Percentiles rank a stretch among this genome's conserved stretches.
phyloP scores from a whole-genome alignment of 371 early-diverging fungal species.

The Syncephalastrum racemosum region DNA sequence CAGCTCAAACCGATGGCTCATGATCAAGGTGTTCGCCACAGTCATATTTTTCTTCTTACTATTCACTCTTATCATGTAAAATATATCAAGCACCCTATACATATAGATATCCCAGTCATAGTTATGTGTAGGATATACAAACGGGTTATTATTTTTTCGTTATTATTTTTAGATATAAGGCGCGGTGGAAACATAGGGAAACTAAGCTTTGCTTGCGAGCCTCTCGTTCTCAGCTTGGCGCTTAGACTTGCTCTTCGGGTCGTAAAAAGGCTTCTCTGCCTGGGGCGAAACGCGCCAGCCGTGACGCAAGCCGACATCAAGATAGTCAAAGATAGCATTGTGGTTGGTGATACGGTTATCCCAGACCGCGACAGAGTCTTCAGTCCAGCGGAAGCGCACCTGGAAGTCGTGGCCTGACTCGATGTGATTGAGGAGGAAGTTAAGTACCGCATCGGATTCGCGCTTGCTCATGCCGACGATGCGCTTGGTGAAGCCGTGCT shows the following conservation, averaged over 20 bases:
- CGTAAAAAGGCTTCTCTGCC: conserved; percentile 60
- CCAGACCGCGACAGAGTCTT: conserved; percentile 63
- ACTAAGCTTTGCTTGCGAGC: too few relatives aligned
- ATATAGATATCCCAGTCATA: background rate
- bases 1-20: conserved; percentile 93
- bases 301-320: conserved; percentile 32
- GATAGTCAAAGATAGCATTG: conserved; percentile 52
- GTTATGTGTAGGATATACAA: too few relatives aligned
- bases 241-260: conserved; percentile 40
- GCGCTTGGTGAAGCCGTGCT: conserved; percentile 59
- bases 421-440: conserved; percentile 52
- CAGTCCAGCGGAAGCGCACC: conserved; percentile 63
- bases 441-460: conserved; percentile 60
- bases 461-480: conserved; percentile 54
- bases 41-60: conserved; percentile 66
- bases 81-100: conserved; percentile 3
- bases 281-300: conserved; percentile 53
- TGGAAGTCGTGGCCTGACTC: conserved; percentile 58
- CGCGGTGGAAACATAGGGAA: too few relatives aligned
- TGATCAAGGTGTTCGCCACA: conserved; percentile 89
- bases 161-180: too few relatives aligned
- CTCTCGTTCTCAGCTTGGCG: conserved; percentile 3
- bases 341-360: conserved; percentile 57
- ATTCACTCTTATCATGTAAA: conserved; percentile 46
- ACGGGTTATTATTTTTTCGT: too few relatives aligned